A percentile compares a stretch with the other conserved stretches of the same genome.
phyloP scores from a whole-genome alignment of 2,329 filamentous ascomycete species.

The Phyllosticta citriasiana region DNA sequence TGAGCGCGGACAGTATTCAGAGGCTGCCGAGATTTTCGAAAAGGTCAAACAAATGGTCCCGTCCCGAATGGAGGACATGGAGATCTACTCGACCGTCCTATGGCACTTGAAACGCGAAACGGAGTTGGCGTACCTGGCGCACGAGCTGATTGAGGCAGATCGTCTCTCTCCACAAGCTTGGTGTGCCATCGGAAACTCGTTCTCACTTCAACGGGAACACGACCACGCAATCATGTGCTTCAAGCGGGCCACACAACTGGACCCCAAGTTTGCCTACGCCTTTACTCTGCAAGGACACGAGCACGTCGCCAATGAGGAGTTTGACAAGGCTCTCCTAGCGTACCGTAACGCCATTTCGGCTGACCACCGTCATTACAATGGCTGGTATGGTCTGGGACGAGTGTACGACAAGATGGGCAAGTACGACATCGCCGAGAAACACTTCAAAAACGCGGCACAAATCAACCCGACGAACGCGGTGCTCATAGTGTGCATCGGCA shows the following conservation, averaged over 20 bases:
- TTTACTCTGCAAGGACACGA: constrained; percentile 95
- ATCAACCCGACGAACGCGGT: constrained; percentile 95
- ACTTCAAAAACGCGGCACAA: constrained; percentile 76
- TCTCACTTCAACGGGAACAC: constrained; percentile 83
- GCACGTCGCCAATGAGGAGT: constrained; percentile 91
- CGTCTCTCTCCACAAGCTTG: constrained; percentile 90
- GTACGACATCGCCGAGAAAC: constrained; percentile 80
- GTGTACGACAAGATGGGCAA: constrained; percentile 88
- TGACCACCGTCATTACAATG: constrained; percentile 88
- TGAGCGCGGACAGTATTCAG: constrained; percentile 75
- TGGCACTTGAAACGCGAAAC: constrained; percentile 94
- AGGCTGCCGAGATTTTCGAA: constrained; percentile 79
- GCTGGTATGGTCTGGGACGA: constrained; percentile 80
- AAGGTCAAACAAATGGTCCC: constrained; percentile 71
- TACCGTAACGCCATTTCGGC: constrained; percentile 81
- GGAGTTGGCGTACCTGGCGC: constrained; percentile 82
- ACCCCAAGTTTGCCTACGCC: constrained; percentile 86
- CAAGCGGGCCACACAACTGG: constrained; percentile 82
- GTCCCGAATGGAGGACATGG: constrained; percentile 85
- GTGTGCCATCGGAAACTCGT: constrained; percentile 92
- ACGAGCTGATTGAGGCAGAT: constrained; percentile 77
- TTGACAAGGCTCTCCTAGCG: constrained; percentile 81
- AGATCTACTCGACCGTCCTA: constrained; percentile 96
- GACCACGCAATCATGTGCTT: constrained; percentile 93
- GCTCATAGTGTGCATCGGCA: constrained; percentile 83